Percentiles rank a stretch among this genome's conserved stretches.
Conservation (phyloP, 2,329 filamentous ascomycete genomes). For the Cladosporium oxysporum region DNA sequence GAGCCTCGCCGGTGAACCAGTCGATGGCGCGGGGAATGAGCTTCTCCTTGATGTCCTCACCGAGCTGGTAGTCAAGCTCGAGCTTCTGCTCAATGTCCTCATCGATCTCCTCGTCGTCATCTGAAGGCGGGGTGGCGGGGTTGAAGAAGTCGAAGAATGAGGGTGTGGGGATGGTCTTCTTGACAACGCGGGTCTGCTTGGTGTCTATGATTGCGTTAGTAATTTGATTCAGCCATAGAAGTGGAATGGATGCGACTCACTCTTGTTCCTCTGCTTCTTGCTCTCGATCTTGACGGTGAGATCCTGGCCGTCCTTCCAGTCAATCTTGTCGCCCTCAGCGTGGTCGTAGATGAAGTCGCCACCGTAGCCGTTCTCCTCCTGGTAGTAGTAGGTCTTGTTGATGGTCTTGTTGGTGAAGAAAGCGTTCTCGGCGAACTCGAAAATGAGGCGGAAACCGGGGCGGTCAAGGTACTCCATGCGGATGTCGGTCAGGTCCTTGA, state of each 20-base stretch:
- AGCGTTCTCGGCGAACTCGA: constrained; percentile 92
- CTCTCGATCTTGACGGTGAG: constrained; percentile 93
- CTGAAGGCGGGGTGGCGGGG: constrained; percentile 80
- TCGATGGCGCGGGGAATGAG: constrained; percentile 97
- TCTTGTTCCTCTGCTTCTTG: constrained; percentile 99
- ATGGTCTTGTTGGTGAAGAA: constrained; percentile 97
- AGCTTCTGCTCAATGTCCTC: constrained; percentile 96
- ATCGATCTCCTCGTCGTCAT: constrained; percentile 76
- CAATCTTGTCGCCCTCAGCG: constrained; percentile 95
- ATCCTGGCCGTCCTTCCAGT: constrained; percentile 93
- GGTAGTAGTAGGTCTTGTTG: constrained; percentile 98
- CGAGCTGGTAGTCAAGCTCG: constrained; percentile 97
- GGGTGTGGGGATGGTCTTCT: constrained; percentile 98
- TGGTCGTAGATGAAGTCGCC: constrained; percentile 99
- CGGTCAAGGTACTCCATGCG: constrained; percentile 99
- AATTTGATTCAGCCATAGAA: not conserved
- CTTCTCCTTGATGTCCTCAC: constrained; percentile 99
- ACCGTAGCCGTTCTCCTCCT: constrained; percentile 96
- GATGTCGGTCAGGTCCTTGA: constrained; percentile 87
- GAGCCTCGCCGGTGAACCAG: constrained; percentile 98
- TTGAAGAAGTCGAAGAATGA: constrained; percentile 99
- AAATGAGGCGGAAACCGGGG: constrained; percentile 96
- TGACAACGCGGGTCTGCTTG: constrained; percentile 97
- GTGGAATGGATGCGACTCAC: constrained; percentile 49
- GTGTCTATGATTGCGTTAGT: constrained; percentile 66